These are phyloP conservation scores for Solanum commersonii DNA, from an alignment of 257 asterid species.

Conservation along the genomic window DNA sequence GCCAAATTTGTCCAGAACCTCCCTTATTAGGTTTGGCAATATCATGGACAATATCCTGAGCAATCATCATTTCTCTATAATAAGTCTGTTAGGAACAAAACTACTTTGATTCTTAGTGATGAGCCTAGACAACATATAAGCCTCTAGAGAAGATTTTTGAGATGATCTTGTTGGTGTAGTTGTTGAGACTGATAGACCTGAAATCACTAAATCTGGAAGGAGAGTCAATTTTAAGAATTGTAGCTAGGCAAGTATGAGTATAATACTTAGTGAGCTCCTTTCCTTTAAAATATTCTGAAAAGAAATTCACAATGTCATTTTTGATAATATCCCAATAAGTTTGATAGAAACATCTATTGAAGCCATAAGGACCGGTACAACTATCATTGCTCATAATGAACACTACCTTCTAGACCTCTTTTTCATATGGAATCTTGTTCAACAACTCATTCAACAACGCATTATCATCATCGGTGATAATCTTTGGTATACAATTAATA, in stretches of 20 bases:
- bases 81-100: background rate
- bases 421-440: too few relatives aligned
- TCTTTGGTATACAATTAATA: background rate
- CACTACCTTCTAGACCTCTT: too few relatives aligned
- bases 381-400: background rate
- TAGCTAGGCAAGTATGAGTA: background rate
- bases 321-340: too few relatives aligned
- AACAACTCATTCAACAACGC: too few relatives aligned
- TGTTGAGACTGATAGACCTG: too few relatives aligned
- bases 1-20: background rate
- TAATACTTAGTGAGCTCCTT: background rate
- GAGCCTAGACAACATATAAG: too few relatives aligned
- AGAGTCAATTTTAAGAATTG: background rate
- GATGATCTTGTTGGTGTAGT: background rate
- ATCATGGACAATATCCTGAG: background rate
- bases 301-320: background rate
- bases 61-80: background rate
- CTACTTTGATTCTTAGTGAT: background rate
- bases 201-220: background rate
- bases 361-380: background rate
- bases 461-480: background rate
- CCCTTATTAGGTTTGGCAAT: background rate
- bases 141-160: background rate
- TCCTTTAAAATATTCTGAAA: background rate
- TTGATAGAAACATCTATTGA: background rate